Conservation (phyloP, 2,329 filamentous ascomycete genomes). For the Coleophoma cylindrospora region DNA sequence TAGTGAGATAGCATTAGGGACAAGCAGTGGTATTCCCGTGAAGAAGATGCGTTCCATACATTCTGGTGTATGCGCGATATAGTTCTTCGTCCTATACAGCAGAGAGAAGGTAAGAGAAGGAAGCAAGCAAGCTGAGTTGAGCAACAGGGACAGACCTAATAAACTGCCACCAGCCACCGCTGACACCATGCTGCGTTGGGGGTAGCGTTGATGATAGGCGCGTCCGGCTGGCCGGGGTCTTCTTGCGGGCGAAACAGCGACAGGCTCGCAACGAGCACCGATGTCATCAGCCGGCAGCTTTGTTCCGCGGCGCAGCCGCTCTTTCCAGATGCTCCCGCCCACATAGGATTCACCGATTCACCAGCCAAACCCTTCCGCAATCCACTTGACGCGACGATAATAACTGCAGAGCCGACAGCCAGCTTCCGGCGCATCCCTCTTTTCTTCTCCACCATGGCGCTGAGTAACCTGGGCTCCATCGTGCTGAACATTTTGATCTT, state of each 20-base stretch:
- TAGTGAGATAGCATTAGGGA: not conserved
- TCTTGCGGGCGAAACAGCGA: not conserved
- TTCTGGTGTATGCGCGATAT: too few relatives aligned
- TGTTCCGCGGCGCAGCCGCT: too few relatives aligned
- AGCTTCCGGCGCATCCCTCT: not conserved
- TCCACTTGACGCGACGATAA: not conserved
- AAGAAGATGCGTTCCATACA: too few relatives aligned
- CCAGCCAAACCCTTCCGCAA: not conserved
- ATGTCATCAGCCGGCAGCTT: not conserved
- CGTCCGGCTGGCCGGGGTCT: too few relatives aligned
- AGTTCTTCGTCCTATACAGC: too few relatives aligned
- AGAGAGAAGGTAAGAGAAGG: too few relatives aligned
- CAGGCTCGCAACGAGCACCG: not conserved
- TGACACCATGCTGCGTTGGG: too few relatives aligned
- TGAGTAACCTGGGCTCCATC: slow-evolving; percentile 46
- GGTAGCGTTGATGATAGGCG: too few relatives aligned
- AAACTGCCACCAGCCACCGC: too few relatives aligned
- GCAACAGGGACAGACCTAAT: too few relatives aligned
- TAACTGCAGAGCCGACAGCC: not conserved
- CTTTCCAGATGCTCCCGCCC: not conserved
- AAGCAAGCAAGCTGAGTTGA: too few relatives aligned
- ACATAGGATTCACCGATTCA: not conserved
- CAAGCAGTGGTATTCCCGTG: not conserved
- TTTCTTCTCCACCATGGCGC: slow-evolving; percentile 34
- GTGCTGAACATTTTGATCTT: slow-evolving; percentile 48